phyloP scores from a whole-genome alignment of 2,329 filamentous ascomycete species.

The Corynespora cassiicola region DNA sequence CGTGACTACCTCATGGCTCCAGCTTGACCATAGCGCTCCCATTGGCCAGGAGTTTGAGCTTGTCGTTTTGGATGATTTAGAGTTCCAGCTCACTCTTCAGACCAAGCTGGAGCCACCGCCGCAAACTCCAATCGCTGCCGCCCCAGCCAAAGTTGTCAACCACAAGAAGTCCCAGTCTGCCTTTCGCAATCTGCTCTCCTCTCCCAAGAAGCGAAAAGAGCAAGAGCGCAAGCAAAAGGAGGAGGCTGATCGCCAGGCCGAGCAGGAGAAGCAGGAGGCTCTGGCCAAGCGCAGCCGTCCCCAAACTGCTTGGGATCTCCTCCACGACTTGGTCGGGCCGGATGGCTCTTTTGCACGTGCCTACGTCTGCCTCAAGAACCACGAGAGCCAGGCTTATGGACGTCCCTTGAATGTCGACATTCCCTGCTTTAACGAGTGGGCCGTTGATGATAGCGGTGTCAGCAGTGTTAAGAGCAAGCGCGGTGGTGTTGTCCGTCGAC shows the following conservation, averaged over 20 bases:
- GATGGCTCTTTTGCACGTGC: constrained; percentile 95
- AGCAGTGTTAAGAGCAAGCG: constrained; percentile 95
- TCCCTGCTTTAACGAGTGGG: constrained; percentile 98
- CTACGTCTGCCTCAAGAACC: constrained; percentile 92
- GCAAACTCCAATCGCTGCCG: constrained; percentile 47
- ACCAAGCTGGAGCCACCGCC: constrained; percentile 87
- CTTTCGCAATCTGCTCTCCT: constrained; percentile 84
- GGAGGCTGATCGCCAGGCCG: constrained; percentile 75
- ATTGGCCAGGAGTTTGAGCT: constrained; percentile 99
- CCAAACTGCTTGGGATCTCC: constrained; percentile 81
- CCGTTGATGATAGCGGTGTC: constrained; percentile 78
- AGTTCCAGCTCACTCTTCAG: constrained; percentile 96
- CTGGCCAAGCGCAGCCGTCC: constrained; percentile 64
- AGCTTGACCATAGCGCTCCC: constrained; percentile 87
- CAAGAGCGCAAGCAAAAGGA: constrained; percentile 83
- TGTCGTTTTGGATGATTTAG: constrained; percentile 95
- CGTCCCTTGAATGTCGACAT: constrained; percentile 87
- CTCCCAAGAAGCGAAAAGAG: constrained; percentile 96
- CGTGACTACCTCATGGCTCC: constrained; percentile 94
- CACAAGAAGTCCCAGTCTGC: constrained; percentile 75
- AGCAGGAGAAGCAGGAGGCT: constrained; percentile 48
- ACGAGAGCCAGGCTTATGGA: constrained; percentile 87
- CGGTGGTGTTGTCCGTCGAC: constrained; percentile 74
- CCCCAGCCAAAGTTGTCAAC: constrained; percentile 70
- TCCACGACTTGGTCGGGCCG: constrained; percentile 84